A percentile compares a stretch with the other conserved stretches of the same genome.
Conservation (phyloP, 108 stramenopile genomes). For the Skeletonema grethae region DNA sequence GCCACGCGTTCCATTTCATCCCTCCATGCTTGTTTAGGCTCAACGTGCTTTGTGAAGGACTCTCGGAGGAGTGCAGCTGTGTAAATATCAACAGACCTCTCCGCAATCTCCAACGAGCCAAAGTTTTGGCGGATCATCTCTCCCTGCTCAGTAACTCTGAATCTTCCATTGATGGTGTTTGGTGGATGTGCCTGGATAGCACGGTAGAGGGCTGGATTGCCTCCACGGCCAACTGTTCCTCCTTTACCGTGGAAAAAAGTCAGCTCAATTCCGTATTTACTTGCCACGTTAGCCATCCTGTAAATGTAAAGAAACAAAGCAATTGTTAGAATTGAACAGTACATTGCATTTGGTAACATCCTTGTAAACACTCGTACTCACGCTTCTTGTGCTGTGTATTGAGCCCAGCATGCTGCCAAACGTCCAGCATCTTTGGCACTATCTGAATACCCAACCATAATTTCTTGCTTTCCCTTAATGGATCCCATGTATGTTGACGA, state of each 20-base stretch:
- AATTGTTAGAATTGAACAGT: not conserved
- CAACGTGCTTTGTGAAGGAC: slow-evolving; percentile 67
- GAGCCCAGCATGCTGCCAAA: slow-evolving; percentile 95
- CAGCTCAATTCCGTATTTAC: slow-evolving; percentile 79
- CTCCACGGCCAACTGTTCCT: slow-evolving; percentile 96
- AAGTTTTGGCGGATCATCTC: slow-evolving; percentile 99
- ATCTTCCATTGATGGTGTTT: slow-evolving; percentile 95
- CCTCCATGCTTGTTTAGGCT: slow-evolving; percentile 80
- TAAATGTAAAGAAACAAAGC: not conserved
- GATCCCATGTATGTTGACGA: slow-evolving; percentile 81
- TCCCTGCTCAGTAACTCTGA: slow-evolving; percentile 98
- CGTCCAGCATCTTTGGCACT: slow-evolving; percentile 97
- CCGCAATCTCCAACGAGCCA: slow-evolving; percentile 87
- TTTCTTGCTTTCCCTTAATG: slow-evolving; percentile 90
- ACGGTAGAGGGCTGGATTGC: slow-evolving; percentile 89
- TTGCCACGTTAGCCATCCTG: slow-evolving; percentile 78
- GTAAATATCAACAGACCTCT: slow-evolving; percentile 94
- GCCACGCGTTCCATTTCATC: slow-evolving; percentile 84
- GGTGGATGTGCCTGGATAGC: slow-evolving; percentile 94
- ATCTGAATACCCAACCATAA: slow-evolving; percentile 98
- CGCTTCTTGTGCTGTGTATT: slow-evolving; percentile 91
- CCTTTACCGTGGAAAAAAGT: slow-evolving; percentile 99
- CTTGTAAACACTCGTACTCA: not conserved
- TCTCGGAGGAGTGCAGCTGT: slow-evolving; percentile 93
- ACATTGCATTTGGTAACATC: not conserved